A percentile compares a stretch with the other conserved stretches of the same genome.
Conservation (phyloP, 768 basidiomycete species). For the Amanita phalloides region DNA sequence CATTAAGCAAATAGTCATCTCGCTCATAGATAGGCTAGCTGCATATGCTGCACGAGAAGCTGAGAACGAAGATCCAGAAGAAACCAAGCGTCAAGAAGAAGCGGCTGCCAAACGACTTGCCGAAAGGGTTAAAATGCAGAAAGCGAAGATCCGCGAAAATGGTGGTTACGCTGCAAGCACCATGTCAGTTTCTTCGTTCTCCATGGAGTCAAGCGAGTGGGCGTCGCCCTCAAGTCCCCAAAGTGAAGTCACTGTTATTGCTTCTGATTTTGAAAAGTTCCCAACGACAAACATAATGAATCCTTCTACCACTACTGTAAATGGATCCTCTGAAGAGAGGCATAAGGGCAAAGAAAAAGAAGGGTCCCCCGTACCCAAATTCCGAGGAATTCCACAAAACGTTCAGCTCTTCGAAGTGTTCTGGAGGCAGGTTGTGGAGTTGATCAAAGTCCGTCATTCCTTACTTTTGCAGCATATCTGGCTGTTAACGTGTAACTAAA, state of each 20-base stretch:
- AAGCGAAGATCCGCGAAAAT: constrained; percentile 49
- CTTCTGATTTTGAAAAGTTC: constrained; percentile 20
- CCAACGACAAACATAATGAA: constrained; percentile 6
- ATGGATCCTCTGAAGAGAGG: constrained; percentile 17
- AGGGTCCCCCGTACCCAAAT: constrained; percentile 54
- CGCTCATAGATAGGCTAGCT: constrained; percentile 91
- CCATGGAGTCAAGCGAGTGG: constrained; percentile 34
- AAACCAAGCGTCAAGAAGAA: constrained; percentile 88
- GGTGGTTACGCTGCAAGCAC: constrained; percentile 17
- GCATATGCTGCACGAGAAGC: constrained; percentile 96
- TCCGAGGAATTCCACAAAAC: constrained; percentile 90
- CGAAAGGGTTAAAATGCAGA: constrained; percentile 73
- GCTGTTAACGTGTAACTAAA: constrained; percentile 17
- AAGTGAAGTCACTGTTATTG: constrained; percentile 17
- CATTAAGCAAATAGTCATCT: constrained; percentile 97
- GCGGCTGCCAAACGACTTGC: constrained; percentile 83
- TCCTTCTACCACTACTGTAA: constrained; percentile 5
- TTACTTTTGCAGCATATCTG: not conserved
- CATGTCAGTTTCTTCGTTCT: constrained; percentile 25
- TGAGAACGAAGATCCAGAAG: constrained; percentile 92
- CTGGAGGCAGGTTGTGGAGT: constrained; percentile 96
- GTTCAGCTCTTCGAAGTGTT: constrained; percentile 97
- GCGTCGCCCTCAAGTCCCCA: constrained; percentile 25
- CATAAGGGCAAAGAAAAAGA: constrained; percentile 56
- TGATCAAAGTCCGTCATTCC: constrained; percentile 66